A percentile compares a stretch with the other conserved stretches of the same genome.
phyloP scores from a whole-genome alignment of 2,329 filamentous ascomycete genomes.

The Pseudogymnoascus sp. region DNA sequence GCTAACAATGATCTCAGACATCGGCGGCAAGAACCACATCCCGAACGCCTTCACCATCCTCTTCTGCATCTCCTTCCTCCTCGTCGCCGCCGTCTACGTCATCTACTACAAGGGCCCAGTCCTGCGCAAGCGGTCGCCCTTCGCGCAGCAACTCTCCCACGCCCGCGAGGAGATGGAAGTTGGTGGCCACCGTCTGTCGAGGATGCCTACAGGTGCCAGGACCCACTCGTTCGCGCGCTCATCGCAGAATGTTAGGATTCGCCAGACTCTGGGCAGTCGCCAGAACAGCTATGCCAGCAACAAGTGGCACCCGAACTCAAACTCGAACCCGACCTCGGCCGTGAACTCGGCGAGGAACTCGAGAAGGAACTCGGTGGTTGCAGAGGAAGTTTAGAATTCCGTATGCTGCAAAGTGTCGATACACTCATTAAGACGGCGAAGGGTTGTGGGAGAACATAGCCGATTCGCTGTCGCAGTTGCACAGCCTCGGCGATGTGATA shows the following conservation, averaged over 20 bases:
- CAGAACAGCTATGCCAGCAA: constrained; percentile 15
- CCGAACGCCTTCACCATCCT: constrained; percentile 57
- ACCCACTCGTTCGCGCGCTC: constrained; percentile 20
- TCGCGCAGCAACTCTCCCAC: constrained; percentile 53
- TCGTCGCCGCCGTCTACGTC: constrained; percentile 55
- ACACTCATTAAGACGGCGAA: too few species aligned
- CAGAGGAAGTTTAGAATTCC: too few species aligned
- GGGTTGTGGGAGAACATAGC: too few species aligned
- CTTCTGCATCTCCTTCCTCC: constrained; percentile 50
- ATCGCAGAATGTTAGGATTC: constrained; percentile 21
- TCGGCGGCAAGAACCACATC: constrained; percentile 45
- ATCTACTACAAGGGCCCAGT: constrained; percentile 58
- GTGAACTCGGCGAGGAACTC: too few species aligned
- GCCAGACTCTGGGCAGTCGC: constrained; percentile 19
- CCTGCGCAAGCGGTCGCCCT: constrained; percentile 53
- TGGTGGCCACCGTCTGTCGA: constrained; percentile 12
- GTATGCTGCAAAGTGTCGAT: too few species aligned
- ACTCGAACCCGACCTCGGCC: too few species aligned
- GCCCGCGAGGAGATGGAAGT: constrained; percentile 15
- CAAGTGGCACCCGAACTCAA: too few species aligned
- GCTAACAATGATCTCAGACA: constrained; percentile 32
- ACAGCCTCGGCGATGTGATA: too few species aligned
- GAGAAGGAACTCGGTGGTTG: too few species aligned
- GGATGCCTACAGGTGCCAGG: constrained; percentile 16
- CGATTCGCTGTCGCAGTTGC: too few species aligned